These are phyloP conservation scores for Erodium maritimum DNA, from an alignment of 345 rosid genomes.

Conservation along the genomic window DNA sequence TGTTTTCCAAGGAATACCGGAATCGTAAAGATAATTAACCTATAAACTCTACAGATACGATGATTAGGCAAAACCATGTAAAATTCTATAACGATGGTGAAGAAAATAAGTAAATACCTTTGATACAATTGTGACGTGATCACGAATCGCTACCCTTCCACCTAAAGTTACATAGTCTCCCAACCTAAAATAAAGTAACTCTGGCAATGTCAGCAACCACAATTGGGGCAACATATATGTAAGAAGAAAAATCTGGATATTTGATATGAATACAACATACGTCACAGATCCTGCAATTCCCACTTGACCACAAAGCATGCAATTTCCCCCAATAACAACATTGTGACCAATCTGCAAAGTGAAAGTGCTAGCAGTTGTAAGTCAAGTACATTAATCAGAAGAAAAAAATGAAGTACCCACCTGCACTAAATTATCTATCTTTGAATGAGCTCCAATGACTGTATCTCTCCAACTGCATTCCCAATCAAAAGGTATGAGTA, in stretches of 20 bases:
- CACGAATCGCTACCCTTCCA: conserved; percentile 59
- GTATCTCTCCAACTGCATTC: conserved; percentile 85
- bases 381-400: conserved; percentile 2
- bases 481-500: too few relatives aligned
- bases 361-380: conserved; percentile 1
- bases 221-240: too few relatives aligned
- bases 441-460: conserved; percentile 53
- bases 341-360: conserved; percentile 66
- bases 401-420: conserved; percentile 18
- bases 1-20: too few relatives aligned
- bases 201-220: too few relatives aligned
- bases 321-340: conserved; percentile 54
- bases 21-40: too few relatives aligned
- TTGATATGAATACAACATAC: conserved; percentile 24
- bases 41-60: too few relatives aligned
- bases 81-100: too few relatives aligned
- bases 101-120: conserved; percentile 31
- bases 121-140: conserved; percentile 55
- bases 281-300: conserved; percentile 80
- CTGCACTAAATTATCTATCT: conserved; percentile 85
- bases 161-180: conserved; percentile 61
- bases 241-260: not conserved
- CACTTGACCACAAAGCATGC: conserved; percentile 83
- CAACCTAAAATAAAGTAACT: conserved; percentile 20
- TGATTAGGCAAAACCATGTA: too few relatives aligned